A percentile compares a stretch with the other conserved stretches of the same genome.
These are phyloP conservation scores for Entoloma clypeatum DNA, from an alignment of 1,284 basidiomycete genomes.

Conservation along the genomic window DNA sequence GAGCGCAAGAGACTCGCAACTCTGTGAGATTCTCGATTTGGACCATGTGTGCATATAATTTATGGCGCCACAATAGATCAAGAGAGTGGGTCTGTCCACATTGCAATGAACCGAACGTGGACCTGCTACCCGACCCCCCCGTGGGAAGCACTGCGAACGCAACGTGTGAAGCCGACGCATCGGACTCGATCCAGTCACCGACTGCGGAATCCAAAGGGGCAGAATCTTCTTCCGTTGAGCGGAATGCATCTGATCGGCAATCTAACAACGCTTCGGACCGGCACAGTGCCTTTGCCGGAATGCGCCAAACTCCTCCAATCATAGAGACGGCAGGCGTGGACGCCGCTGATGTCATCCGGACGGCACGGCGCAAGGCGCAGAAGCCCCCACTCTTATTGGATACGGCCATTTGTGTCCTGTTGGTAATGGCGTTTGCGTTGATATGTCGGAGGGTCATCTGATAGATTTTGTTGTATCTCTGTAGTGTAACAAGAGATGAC, in stretches of 20 bases:
- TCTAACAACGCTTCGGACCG: constrained; percentile 1
- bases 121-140: constrained; percentile 67
- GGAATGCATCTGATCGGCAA: no score
- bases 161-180: not conserved
- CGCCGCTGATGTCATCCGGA: not conserved
- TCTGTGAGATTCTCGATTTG: constrained; percentile 47
- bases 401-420: constrained; percentile 61
- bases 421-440: constrained; percentile 60
- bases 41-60: constrained; percentile 3
- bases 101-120: constrained; percentile 66
- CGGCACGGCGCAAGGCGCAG: constrained; percentile 8
- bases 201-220: no score
- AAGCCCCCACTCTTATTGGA: constrained; percentile 39
- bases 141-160: constrained; percentile 5
- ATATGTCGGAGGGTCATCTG: constrained; percentile 58
- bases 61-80: constrained; percentile 48
- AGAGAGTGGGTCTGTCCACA: constrained; percentile 79
- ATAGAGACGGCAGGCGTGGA: constrained; percentile 11
- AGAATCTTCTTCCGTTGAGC: no score
- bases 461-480: constrained; percentile 5
- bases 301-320: constrained; percentile 13
- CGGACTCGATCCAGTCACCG: not conserved
- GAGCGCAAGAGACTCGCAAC: constrained; percentile 81
- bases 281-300: constrained; percentile 2
- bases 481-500: constrained; percentile 4